Base-by-base conservation (phyloP, 331 rosid genomes). In the Dryas integrifolia region DNA sequence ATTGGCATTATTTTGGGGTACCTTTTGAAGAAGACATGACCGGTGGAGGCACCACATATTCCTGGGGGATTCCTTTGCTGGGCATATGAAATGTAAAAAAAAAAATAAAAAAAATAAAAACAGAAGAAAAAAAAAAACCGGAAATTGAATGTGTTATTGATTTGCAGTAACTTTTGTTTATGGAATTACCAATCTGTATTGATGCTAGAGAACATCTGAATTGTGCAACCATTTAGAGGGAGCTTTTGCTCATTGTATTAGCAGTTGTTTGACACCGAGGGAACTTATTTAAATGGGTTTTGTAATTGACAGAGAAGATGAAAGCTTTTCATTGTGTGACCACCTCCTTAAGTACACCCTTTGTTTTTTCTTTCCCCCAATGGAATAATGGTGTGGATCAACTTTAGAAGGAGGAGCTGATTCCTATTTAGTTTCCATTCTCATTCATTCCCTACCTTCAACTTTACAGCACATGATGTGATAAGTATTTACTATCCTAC, bases 1-100 rank as follows among this genome's bases (percentile, higher is more conserved):
- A 14, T 92, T 73, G 97, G 98, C 84, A 73, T 88, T 74, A 73
- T 92, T 76, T 78, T 92, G 83, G 98, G 98, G 51, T 90, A 82
- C 74, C 69, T 92, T 68, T 41, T 92, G 87, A 92, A 87, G 91
- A 87, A 75, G 85, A 84, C 96, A 60, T 92, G 85, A 90, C 70
- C 61, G 49, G 45, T 45, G 12, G 64, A 30, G 67, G 50, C 66
- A 58, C 69, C 61, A 47, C 35, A 7, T 51, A 35, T 65, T 62
- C 43, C 30, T 13, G 3, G 11, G 47, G 79, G 57, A 62, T 18
- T 13, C 65, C 57, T 4, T 48, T 58, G 16, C 16, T 38, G 57
- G 48, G n/a, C 50, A 67, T 64, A 72, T 67, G 58, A 82, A 73
- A 56, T 86, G 96, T 84, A 75, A 80, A 90, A 81, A 67, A 67